phyloP scores from a whole-genome alignment of 768 basidiomycete genomes.

The Termitomyces sp. region DNA sequence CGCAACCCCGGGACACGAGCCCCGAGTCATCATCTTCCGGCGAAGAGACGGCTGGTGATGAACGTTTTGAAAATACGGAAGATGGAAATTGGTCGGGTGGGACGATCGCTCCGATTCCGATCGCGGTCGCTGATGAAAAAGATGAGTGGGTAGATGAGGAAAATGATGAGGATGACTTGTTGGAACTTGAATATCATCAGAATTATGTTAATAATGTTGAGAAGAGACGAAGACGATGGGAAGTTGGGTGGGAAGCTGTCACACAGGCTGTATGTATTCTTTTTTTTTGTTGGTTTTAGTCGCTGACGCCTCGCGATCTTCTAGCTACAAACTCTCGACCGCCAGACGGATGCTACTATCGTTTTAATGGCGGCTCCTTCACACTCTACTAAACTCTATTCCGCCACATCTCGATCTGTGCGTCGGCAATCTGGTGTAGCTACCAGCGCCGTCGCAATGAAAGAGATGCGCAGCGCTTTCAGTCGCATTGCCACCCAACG shows the following conservation, averaged over 20 bases:
- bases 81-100: conserved; percentile 33
- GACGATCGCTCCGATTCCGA: conserved; percentile 10
- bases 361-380: conserved; percentile 70
- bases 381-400: conserved; percentile 60
- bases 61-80: conserved; percentile 29
- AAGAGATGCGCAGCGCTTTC: conserved; percentile 51
- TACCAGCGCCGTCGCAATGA: conserved; percentile 41
- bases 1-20: conserved; percentile 76
- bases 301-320: background rate
- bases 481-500: conserved; percentile 53
- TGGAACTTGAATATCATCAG: conserved; percentile 76
- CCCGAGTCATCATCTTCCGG: conserved; percentile 72
- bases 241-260: conserved; percentile 68
- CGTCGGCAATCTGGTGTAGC: conserved; percentile 45
- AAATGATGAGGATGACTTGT: conserved; percentile 61
- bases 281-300: background rate
- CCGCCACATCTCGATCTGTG: conserved; percentile 62
- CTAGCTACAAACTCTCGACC: conserved; percentile 73
- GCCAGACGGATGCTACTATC: conserved; percentile 77
- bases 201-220: conserved; percentile 59
- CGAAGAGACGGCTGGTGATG: conserved; percentile 77
- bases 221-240: conserved; percentile 68
- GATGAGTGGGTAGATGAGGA: conserved; percentile 74
- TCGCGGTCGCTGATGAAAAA: conserved; percentile 33
- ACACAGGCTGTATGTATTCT: conserved; percentile 55